These are phyloP conservation scores for Fusarium torreyae DNA, from an alignment of 2,329 filamentous ascomycete species.

Conservation along the genomic window DNA sequence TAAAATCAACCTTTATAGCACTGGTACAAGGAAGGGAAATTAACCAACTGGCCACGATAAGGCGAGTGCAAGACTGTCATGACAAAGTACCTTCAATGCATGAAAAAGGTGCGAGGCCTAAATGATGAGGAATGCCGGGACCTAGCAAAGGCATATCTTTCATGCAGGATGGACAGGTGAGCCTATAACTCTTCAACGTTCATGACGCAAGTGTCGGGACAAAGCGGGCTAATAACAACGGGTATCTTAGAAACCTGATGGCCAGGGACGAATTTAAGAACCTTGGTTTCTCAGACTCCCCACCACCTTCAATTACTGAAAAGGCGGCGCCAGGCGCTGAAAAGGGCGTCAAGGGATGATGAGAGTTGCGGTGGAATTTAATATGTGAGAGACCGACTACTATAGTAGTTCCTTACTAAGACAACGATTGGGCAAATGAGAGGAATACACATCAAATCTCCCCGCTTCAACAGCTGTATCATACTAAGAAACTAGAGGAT, in stretches of 20 bases:
- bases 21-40: not conserved
- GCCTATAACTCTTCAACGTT: slow-evolving; percentile 48
- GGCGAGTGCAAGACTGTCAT: slow-evolving; percentile 96
- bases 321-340: slow-evolving; percentile 53
- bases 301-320: slow-evolving; percentile 34
- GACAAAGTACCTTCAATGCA: slow-evolving; percentile 85
- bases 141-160: slow-evolving; percentile 89
- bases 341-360: slow-evolving; percentile 55
- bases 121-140: slow-evolving; percentile 90
- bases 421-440: slow-evolving; percentile 45
- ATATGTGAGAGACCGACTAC: slow-evolving; percentile 11
- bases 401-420: slow-evolving; percentile 16
- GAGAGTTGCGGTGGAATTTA: slow-evolving; percentile 55
- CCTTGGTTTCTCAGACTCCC: slow-evolving; percentile 76
- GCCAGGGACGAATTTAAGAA: slow-evolving; percentile 96
- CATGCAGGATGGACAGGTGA: slow-evolving; percentile 95
- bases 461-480: slow-evolving; percentile 36
- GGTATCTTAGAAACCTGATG: slow-evolving; percentile 84
- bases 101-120: slow-evolving; percentile 85
- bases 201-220: slow-evolving; percentile 39
- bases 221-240: slow-evolving; percentile 37
- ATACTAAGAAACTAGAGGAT: slow-evolving; percentile 18
- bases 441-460: slow-evolving; percentile 48
- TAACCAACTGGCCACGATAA: slow-evolving; percentile 61
- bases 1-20: not conserved